These are phyloP conservation scores for Acrodontium crateriforme DNA, from an alignment of 2,329 filamentous ascomycete genomes.

Conservation along the genomic window DNA sequence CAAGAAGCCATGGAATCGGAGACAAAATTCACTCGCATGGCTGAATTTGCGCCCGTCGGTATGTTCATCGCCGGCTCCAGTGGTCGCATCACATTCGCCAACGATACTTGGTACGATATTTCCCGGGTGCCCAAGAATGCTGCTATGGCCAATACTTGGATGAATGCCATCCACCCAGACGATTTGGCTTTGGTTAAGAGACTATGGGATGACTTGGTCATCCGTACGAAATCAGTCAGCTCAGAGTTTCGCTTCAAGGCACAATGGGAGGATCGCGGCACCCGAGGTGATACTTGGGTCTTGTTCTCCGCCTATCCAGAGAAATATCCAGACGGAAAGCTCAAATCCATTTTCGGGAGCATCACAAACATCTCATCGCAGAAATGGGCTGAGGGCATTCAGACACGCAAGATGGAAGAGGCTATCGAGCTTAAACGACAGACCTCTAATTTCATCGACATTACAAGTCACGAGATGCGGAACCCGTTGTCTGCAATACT, in stretches of 20 bases:
- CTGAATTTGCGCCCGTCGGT: conserved; percentile 69
- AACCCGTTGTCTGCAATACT: conserved; percentile 63
- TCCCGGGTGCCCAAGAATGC: conserved; percentile 49
- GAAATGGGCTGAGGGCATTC: conserved; percentile 71
- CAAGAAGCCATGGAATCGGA: conserved; percentile 49
- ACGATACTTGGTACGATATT: conserved; percentile 61
- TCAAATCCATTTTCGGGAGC: conserved; percentile 66
- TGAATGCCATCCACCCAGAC: conserved; percentile 55
- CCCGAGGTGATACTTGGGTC: conserved; percentile 57
- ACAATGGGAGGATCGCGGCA: conserved; percentile 45
- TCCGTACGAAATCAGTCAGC: conserved; percentile 49
- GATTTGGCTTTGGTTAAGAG: conserved; percentile 46
- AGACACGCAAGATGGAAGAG: conserved; percentile 64
- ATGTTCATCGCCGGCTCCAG: conserved; percentile 68
- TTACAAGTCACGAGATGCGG: conserved; percentile 37
- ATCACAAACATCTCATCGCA: conserved; percentile 78
- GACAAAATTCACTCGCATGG: conserved; percentile 70
- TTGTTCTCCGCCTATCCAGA: conserved; percentile 66
- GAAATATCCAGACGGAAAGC: conserved; percentile 45
- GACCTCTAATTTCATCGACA: conserved; percentile 37
- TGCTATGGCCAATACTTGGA: conserved; percentile 50
- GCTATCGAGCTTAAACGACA: conserved; percentile 68
- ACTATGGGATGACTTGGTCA: conserved; percentile 50
- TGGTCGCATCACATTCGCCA: conserved; percentile 64
- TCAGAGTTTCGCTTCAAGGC: conserved; percentile 65